Conservation (phyloP, 345 rosid species). For the Eucalyptus lansdowneana region DNA sequence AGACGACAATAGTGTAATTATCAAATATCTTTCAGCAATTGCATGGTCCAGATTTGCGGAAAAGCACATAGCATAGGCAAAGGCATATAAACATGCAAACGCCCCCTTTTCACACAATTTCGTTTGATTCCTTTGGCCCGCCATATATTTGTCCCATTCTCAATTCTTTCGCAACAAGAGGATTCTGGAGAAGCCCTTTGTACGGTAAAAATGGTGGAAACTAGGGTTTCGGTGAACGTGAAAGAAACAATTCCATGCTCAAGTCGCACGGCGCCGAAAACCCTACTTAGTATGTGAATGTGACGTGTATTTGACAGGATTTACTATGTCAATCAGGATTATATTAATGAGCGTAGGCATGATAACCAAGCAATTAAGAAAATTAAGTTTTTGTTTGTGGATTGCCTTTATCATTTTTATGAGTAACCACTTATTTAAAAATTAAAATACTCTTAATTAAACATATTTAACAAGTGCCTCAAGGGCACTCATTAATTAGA, state of each 20-base stretch:
- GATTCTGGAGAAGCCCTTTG: not conserved
- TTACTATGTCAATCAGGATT: not conserved
- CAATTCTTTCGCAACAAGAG: not conserved
- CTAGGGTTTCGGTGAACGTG: not conserved
- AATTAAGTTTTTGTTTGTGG: not conserved
- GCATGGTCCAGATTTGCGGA: constrained; percentile 2
- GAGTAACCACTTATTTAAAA: not conserved
- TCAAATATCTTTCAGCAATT: not conserved
- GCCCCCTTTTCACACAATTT: not conserved
- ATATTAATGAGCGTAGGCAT: not conserved
- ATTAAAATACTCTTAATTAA: not conserved
- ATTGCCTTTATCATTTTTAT: not conserved
- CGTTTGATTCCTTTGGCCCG: not conserved
- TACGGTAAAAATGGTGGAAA: not conserved
- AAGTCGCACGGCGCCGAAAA: not conserved
- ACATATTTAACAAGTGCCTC: not conserved
- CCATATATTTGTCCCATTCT: not conserved
- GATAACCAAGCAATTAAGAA: not conserved
- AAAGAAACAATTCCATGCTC: not conserved
- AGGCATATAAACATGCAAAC: not conserved
- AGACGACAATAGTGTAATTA: not conserved
- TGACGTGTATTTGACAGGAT: not conserved
- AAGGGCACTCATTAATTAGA: not conserved
- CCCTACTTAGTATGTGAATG: not conserved
- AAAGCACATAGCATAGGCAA: not conserved